These are phyloP conservation scores for Yueomyces sinensis DNA, from an alignment of 805 yeast genomes.

Conservation along the genomic window DNA sequence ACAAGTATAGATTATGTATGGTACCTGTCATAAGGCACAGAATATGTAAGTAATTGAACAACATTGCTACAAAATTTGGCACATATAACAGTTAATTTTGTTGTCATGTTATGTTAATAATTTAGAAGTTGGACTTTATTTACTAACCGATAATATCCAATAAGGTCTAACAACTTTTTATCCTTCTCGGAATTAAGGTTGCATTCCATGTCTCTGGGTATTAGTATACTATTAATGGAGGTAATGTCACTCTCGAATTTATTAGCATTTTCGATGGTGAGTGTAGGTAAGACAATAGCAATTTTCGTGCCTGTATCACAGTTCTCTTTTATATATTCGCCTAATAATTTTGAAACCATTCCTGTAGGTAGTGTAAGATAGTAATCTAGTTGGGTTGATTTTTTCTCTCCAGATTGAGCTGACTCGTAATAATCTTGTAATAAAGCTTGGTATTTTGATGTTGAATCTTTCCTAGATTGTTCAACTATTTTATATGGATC, in stretches of 20 bases:
- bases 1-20: no score
- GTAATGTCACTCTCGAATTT: slow-evolving; percentile 62
- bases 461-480: slow-evolving; percentile 30
- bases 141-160: slow-evolving; percentile 56
- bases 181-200: slow-evolving; percentile 22
- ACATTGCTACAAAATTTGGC: no score
- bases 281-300: slow-evolving; percentile 46
- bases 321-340: slow-evolving; percentile 17
- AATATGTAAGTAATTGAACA: no score
- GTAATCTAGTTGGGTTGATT: slow-evolving; percentile 15
- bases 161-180: slow-evolving; percentile 30
- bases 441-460: slow-evolving; percentile 37
- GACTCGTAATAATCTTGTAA: slow-evolving; percentile 29
- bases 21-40: no score
- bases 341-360: slow-evolving; percentile 22
- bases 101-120: no score
- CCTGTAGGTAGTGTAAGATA: slow-evolving; percentile 27
- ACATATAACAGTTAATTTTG: no score
- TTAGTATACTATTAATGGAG: background rate
- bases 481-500: slow-evolving; percentile 34
- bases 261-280: slow-evolving; percentile 43
- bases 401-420: slow-evolving; percentile 15
- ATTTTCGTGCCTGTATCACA: slow-evolving; percentile 29
- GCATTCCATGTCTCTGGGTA: background rate
- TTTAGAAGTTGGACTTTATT: slow-evolving; percentile 37